A percentile compares a stretch with the other conserved stretches of the same genome.
phyloP scores from a whole-genome alignment of 1,284 basidiomycete species.

The Leucoagaricus sp. region DNA sequence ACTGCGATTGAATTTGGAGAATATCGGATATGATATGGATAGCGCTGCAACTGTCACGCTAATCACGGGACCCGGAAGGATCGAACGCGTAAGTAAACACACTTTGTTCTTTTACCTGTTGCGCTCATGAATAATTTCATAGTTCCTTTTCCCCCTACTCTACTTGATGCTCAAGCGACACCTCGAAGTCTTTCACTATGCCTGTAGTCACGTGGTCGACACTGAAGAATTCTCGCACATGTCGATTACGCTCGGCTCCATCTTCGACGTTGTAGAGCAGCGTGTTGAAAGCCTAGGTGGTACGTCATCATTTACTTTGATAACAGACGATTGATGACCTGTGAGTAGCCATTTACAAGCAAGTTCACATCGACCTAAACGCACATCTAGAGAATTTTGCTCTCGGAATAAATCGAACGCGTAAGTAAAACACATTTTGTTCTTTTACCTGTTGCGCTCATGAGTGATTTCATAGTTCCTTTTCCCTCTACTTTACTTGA shows the following conservation, averaged over 20 bases:
- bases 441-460: not conserved
- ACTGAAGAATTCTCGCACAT: constrained; percentile 24
- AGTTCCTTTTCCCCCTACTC: constrained; percentile 31
- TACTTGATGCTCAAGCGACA: constrained; percentile 29
- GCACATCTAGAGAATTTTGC: constrained; percentile 20
- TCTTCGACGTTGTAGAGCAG: constrained; percentile 20
- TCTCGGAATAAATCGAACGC: constrained; percentile 18
- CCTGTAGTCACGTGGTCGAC: constrained; percentile 21
- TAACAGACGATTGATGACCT: not conserved
- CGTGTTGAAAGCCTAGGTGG: constrained; percentile 20
- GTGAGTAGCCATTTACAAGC: constrained; percentile 27
- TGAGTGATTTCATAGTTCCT: constrained; percentile 26
- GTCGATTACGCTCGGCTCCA: constrained; percentile 11
- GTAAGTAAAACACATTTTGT: not conserved
- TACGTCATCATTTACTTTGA: not conserved
- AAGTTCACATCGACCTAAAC: constrained; percentile 17
- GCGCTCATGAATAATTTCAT: no score
- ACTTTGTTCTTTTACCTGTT: no score
- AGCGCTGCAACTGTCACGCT: constrained; percentile 24
- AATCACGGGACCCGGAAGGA: constrained; percentile 28
- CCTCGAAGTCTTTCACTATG: constrained; percentile 24
- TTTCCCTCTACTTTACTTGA: constrained; percentile 28
- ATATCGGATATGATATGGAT: constrained; percentile 27
- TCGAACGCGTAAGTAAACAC: constrained; percentile 27
- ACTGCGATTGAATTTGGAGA: constrained; percentile 23